These are phyloP conservation scores for Aquilaria yunnanensis DNA, from an alignment of 345 rosid genomes.

Conservation along the genomic window DNA sequence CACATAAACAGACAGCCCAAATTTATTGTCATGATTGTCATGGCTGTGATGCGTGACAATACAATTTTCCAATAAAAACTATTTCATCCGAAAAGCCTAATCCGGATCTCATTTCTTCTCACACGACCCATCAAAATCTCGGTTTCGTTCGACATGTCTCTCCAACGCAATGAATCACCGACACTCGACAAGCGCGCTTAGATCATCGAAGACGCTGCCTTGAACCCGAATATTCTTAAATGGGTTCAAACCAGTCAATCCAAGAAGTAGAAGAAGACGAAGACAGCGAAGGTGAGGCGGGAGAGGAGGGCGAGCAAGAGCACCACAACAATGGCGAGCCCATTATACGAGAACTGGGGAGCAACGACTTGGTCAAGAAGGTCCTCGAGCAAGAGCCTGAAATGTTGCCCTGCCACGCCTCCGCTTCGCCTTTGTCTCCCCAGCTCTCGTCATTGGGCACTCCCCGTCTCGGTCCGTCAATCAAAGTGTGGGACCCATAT, in stretches of 20 bases:
- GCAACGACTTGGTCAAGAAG: constrained; percentile 54
- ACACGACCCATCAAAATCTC: background rate
- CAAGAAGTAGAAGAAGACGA: constrained; percentile 29
- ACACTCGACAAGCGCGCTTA: background rate
- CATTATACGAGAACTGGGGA: constrained; percentile 22
- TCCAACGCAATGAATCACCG: constrained; percentile 2
- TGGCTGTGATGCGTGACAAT: too few relatives aligned
- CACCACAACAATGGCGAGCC: constrained; percentile 23
- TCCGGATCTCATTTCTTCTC: constrained; percentile 4
- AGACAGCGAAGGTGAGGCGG: constrained; percentile 36
- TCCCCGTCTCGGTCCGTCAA: constrained; percentile 81
- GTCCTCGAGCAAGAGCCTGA: constrained; percentile 89
- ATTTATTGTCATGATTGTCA: too few relatives aligned
- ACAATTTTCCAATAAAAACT: too few relatives aligned
- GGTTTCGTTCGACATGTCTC: background rate
- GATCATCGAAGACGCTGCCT: constrained; percentile 8
- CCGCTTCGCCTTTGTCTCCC: constrained; percentile 90
- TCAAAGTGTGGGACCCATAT: constrained; percentile 96
- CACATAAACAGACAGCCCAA: too few relatives aligned
- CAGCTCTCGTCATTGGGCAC: constrained; percentile 87
- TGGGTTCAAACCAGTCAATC: constrained; percentile 71
- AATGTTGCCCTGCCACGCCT: constrained; percentile 84
- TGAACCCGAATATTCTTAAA: constrained; percentile 11
- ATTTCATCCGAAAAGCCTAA: background rate
- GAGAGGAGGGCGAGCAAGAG: constrained; percentile 29